Evolutionary conservation across 176 grass and related monocot species (phyloP).

Genomic region (Microstegium vimineum): DNA sequence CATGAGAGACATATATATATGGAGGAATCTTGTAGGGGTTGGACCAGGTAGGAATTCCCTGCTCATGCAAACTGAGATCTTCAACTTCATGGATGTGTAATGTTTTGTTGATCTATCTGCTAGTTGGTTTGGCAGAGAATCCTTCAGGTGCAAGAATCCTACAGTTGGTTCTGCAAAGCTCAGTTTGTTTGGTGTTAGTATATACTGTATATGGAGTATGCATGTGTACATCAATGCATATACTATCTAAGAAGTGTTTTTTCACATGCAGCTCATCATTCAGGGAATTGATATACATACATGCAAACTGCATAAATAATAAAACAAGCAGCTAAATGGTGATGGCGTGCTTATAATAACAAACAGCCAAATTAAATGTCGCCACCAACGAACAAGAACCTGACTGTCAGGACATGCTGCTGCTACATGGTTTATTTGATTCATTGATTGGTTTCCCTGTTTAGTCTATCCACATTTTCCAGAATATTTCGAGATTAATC

Average conservation of each 20-base stretch:
- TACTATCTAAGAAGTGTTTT: neutral
- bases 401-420: neutral
- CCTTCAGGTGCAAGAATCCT: neutral
- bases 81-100: neutral
- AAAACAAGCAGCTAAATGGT: neutral
- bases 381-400: conserved; percentile 32
- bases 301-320: neutral
- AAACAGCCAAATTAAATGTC: conserved; percentile 34
- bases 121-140: neutral
- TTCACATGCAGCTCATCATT: neutral
- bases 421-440: neutral
- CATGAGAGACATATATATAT: neutral
- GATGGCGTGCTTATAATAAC: neutral
- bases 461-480: neutral
- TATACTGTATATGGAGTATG: no score
- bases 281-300: neutral
- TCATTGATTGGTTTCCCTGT: neutral
- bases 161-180: neutral
- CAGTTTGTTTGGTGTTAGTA: neutral
- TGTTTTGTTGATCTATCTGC: neutral
- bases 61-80: neutral
- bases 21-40: neutral
- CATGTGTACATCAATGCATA: neutral
- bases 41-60: neutral
- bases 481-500: conserved; percentile 2